Evolutionary conservation across 148 eudicot genomes (phyloP).

Genomic region (Amaranthus palmeri): DNA sequence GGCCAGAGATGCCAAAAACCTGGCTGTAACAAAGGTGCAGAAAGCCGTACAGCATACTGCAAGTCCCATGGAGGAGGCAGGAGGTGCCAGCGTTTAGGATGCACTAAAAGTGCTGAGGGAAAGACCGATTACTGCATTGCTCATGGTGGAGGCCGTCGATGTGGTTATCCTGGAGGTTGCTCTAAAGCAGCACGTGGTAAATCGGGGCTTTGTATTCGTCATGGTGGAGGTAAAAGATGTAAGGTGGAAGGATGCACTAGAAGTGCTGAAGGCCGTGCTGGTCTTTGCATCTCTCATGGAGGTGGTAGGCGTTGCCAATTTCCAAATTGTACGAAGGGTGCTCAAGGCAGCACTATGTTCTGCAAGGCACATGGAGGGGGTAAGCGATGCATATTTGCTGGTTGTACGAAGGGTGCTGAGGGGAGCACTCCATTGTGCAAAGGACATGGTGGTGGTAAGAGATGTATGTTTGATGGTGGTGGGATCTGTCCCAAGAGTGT

Average conservation of each 20-base stretch:
- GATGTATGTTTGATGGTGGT: constrained; percentile 84
- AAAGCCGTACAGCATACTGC: constrained; percentile 85
- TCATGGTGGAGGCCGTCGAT: constrained; percentile 88
- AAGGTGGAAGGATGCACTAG: constrained; percentile 72
- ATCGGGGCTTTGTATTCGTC: constrained; percentile 84
- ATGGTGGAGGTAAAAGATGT: constrained; percentile 96
- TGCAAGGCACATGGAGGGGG: constrained; percentile 99
- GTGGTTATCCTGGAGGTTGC: constrained; percentile 64
- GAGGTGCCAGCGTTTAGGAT: constrained; percentile 78
- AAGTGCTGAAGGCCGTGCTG: constrained; percentile 88
- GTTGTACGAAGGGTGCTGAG: constrained; percentile 92
- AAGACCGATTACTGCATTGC: constrained; percentile 87
- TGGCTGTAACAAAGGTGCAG: constrained; percentile 86
- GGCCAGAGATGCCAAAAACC: constrained; percentile 93
- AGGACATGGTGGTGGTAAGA: constrained; percentile 94
- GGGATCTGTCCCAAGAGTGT: constrained; percentile 96
- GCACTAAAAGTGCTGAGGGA: constrained; percentile 95
- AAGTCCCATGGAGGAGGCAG: constrained; percentile 97
- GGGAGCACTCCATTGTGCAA: constrained; percentile 97
- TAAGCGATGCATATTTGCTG: constrained; percentile 74
- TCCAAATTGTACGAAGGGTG: constrained; percentile 61
- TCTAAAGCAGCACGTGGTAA: constrained; percentile 91
- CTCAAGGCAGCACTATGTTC: constrained; percentile 80
- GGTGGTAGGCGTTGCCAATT: constrained; percentile 88
- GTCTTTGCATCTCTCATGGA: constrained; percentile 92